Evolutionary conservation across 768 basidiomycete genomes (phyloP).

Genomic region (Leccinum disarticulatum): DNA sequence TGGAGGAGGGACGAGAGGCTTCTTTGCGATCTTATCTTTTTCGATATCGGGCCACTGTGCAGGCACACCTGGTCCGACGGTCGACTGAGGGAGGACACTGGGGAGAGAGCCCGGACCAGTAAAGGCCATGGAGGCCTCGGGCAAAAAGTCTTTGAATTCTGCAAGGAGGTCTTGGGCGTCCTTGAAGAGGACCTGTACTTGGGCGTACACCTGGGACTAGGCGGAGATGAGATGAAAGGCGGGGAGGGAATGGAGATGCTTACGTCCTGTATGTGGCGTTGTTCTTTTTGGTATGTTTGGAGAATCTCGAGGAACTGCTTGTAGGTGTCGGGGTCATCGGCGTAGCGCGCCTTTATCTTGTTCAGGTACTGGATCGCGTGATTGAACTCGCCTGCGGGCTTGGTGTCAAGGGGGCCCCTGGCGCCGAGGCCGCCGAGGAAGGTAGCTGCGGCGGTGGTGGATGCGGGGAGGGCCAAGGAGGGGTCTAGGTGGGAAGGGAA

Average conservation of each 20-base stretch:
- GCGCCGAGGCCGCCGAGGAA: conserved; percentile 61
- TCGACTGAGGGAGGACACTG: conserved; percentile 52
- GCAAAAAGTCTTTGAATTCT: conserved; percentile 82
- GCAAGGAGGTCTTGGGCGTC: conserved; percentile 75
- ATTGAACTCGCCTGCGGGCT: conserved; percentile 72
- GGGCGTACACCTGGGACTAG: conserved; percentile 74
- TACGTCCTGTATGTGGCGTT: conserved; percentile 69
- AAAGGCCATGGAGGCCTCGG: conserved; percentile 53
- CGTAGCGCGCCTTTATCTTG: conserved; percentile 94
- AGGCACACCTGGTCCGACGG: conserved; percentile 35
- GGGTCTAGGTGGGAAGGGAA: conserved; percentile 53
- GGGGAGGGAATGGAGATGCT: conserved; percentile 27
- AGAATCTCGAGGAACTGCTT: conserved; percentile 88
- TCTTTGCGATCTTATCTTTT: conserved; percentile 43
- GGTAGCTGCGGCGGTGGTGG: conserved; percentile 61
- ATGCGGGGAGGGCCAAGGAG: conserved; percentile 47
- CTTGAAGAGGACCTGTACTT: conserved; percentile 80
- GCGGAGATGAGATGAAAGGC: conserved; percentile 4
- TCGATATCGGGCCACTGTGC: conserved; percentile 43
- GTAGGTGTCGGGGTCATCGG: conserved; percentile 88
- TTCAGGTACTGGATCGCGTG: conserved; percentile 97
- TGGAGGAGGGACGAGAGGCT: conserved; percentile 37
- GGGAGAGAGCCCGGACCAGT: conserved; percentile 41
- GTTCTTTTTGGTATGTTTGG: conserved; percentile 86
- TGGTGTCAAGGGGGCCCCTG: conserved; percentile 49